Evolutionary conservation across 306 rosid species (phyloP).

Genomic region (barrel medic (Medicago truncatula)): DNA sequence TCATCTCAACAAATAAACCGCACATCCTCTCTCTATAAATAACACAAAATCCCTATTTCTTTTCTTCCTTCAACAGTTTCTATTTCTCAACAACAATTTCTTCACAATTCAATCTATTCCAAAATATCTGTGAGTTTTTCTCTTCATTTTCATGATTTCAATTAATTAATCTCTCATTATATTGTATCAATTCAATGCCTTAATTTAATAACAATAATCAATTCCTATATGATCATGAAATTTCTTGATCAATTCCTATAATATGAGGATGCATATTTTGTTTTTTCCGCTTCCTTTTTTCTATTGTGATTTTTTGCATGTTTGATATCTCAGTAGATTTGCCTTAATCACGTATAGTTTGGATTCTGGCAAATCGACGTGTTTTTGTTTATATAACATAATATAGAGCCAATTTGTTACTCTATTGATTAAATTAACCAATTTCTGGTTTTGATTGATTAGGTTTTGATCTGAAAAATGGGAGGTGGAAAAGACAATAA

Average conservation of each 20-base stretch:
- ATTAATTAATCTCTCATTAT: neutral
- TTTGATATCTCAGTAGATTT: too few species aligned
- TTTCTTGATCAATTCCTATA: too few species aligned
- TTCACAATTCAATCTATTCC: neutral
- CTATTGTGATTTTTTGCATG: neutral
- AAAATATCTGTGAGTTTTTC: neutral
- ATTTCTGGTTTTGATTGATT: conserved; percentile 1
- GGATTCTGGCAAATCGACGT: too few species aligned
- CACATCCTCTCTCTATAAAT: neutral
- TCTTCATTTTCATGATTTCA: neutral
- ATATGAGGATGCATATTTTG: neutral
- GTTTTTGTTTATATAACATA: neutral
- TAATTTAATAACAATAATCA: too few species aligned
- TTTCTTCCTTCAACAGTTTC: neutral
- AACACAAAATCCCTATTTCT: neutral
- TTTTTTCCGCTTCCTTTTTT: neutral
- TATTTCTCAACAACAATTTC: neutral
- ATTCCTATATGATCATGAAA: too few species aligned
- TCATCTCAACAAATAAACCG: neutral
- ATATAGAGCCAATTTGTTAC: neutral
- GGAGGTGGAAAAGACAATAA: conserved; percentile 73
- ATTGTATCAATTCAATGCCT: neutral
- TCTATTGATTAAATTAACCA: neutral
- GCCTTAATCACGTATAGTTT: too few species aligned
- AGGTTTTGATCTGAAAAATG: conserved; percentile 52